A percentile compares a stretch with the other conserved stretches of the same genome.
Evolutionary conservation across 192 early-diverging fungal genomes (phyloP).

Genomic region (Entophlyctis luteolus): DNA sequence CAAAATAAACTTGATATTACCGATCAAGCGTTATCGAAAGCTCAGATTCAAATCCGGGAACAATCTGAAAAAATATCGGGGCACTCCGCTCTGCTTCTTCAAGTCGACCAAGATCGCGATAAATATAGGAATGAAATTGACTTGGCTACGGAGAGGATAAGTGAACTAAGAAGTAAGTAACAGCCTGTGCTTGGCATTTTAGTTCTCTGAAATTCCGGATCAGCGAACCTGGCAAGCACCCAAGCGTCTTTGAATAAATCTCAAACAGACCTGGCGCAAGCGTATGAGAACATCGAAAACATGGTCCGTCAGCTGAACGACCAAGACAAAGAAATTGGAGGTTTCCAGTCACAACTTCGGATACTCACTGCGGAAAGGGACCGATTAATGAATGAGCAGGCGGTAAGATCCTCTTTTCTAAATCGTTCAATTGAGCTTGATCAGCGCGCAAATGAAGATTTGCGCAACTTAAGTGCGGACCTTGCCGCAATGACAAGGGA

Average conservation of each 20-base stretch:
- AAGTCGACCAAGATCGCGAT: constrained; percentile 46
- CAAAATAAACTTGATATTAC: constrained; percentile 8
- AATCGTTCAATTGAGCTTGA: background rate
- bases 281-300: constrained; percentile 31
- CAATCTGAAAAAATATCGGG: constrained; percentile 15
- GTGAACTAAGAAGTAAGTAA: constrained; percentile 27
- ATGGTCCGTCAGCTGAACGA: constrained; percentile 36
- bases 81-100: constrained; percentile 32
- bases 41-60: background rate
- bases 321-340: constrained; percentile 32
- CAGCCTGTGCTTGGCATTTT: no score
- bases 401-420: background rate
- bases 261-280: constrained; percentile 25
- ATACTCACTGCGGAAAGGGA: constrained; percentile 1
- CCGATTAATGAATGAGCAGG: background rate
- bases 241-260: background rate
- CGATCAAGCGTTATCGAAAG: constrained; percentile 4
- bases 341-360: background rate
- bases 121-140: constrained; percentile 35
- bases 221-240: constrained; percentile 19
- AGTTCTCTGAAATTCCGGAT: no score
- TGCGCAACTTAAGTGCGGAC: constrained; percentile 33
- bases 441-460: constrained; percentile 1
- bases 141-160: constrained; percentile 28
- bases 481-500: constrained; percentile 45